Evolutionary conservation across 164 flowering plant species (phyloP).

Genomic region (Stephania japonica): DNA sequence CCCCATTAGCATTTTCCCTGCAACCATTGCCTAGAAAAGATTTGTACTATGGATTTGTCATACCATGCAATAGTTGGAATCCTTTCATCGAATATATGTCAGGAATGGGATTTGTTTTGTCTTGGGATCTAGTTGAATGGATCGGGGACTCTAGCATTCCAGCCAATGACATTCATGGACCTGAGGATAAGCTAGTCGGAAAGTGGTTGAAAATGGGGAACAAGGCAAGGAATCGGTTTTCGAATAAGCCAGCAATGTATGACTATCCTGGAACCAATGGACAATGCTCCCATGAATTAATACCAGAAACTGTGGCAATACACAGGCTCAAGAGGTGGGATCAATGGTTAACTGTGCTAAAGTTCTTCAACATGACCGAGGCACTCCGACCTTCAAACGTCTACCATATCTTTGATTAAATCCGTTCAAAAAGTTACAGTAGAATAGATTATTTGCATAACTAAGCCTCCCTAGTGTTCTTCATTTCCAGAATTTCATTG

Average conservation of each 20-base stretch:
- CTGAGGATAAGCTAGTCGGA: constrained; percentile 55
- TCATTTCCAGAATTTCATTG: too few relatives aligned
- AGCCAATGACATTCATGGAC: constrained; percentile 30
- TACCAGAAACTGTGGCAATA: constrained; percentile 52
- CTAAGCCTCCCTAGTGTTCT: too few relatives aligned
- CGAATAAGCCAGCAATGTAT: constrained; percentile 53
- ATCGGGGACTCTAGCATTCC: constrained; percentile 39
- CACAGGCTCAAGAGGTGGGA: constrained; percentile 58
- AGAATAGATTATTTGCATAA: background rate
- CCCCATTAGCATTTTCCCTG: constrained; percentile 30
- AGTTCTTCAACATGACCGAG: constrained; percentile 48
- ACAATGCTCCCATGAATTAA: constrained; percentile 54
- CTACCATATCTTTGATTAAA: constrained; percentile 23
- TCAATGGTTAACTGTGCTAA: constrained; percentile 44
- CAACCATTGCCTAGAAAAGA: constrained; percentile 35
- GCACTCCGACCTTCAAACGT: constrained; percentile 30
- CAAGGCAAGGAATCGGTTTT: constrained; percentile 38
- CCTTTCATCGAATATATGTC: constrained; percentile 61
- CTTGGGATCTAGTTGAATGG: constrained; percentile 66
- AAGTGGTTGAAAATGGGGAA: constrained; percentile 47
- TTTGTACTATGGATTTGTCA: constrained; percentile 56
- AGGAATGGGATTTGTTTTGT: constrained; percentile 58
- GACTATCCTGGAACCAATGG: constrained; percentile 55
- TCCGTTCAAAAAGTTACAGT: background rate
- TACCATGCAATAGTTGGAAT: constrained; percentile 49